Base-by-base conservation (phyloP, 768 basidiomycete genomes). In the Termitomyces eurrhizus region DNA sequence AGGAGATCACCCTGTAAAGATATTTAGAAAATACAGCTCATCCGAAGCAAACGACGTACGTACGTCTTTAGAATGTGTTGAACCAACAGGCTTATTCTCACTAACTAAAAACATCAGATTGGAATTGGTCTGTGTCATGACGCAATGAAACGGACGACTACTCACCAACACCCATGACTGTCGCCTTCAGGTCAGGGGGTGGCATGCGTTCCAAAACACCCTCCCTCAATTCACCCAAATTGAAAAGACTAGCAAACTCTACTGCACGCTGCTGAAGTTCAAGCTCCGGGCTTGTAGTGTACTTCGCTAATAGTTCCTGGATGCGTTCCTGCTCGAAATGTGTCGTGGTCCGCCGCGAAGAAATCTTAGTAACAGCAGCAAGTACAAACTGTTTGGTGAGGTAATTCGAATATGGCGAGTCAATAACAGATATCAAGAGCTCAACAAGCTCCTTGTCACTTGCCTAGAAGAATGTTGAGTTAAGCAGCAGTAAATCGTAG, bases 181-280 rank as follows among this genome's bases (percentile, higher is more conserved):
- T 98, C n/a, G 91, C 89, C 76, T 95, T 97, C 64, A 98, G 76
- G 72, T 99, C 97, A 2, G 97, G 97, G 6, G 93, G 91, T n/a
- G 97, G 97, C 97, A 99, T 99, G 58, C 94, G 84, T 77, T 99
- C 97, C 61, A 98, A 73, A 1, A 99, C 94, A 41, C 96, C 97
- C 8, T 82, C 80, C 61, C 84, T 80, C 24, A 91, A 75, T n/a
- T 90, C 86, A 6, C 88, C 88, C 8, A 93, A 74, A 33, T 81
- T 84, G 70, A 93, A 93, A 65, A 99, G 71, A 66, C 85, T 90
- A 1, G 90, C 92, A 72, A 95, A 98, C 73, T 99, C 97, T 14
- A 98, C 93, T 0, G 95, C 90, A 46, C 97, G 85, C 69, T 98
- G 97, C 72, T 98, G 97, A 41, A 97, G 78, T 73, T 99, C 97